Evolutionary conservation across 2,329 filamentous ascomycete species (phyloP), one percentile per base, ranked within the genome.

Genomic region (Alternaria sp.): DNA sequence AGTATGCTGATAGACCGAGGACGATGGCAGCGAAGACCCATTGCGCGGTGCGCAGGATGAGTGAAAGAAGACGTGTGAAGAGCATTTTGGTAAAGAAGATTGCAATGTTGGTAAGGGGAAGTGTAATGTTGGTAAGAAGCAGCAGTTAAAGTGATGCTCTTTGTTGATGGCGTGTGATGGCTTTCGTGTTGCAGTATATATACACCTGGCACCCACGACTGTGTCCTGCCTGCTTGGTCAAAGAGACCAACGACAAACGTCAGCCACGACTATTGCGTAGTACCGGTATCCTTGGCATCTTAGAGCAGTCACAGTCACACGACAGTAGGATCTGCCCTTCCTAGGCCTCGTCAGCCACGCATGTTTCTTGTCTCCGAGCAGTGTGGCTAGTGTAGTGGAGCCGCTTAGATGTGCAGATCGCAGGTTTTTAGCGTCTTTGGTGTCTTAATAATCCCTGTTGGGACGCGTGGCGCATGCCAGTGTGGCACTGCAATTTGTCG

Each of bases 21-120:
- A 81, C 66, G 75, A 92, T 89, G 66, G 85, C 83, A n/a, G 85
- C 88, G 72, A 90, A 92, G 69, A 82, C 86, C 63, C 93, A 83
- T 79, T 92, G 83, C 67, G 81, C 83, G 11, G 85, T 72, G 72
- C 87, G 86, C 66, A 90, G 81, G 68, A 85, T 74, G 62, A 87
- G 81, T 24, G 85, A 86, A 28, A 84, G 62, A 23, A 88, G 65
- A 58, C 86, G 83, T 9, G 83, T 62, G 63, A 73, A 40, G 48
- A 74, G 59, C 71, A 75, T 75, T 0, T 41, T 72, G 61, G 36
- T n/a, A 45, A 14, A 42, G 5, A 17, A 17, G 17, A 17, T 17
- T 17, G 17, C 17, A 17, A 17, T 17, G 45, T 7, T n/a, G 9
- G 11, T 44, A 11, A n/a, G 31, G 33, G 29, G 29, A 6, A 10